These are phyloP conservation scores for Trichothecium sympodiale DNA, from an alignment of 2,329 filamentous ascomycete species.

Conservation along the genomic window DNA sequence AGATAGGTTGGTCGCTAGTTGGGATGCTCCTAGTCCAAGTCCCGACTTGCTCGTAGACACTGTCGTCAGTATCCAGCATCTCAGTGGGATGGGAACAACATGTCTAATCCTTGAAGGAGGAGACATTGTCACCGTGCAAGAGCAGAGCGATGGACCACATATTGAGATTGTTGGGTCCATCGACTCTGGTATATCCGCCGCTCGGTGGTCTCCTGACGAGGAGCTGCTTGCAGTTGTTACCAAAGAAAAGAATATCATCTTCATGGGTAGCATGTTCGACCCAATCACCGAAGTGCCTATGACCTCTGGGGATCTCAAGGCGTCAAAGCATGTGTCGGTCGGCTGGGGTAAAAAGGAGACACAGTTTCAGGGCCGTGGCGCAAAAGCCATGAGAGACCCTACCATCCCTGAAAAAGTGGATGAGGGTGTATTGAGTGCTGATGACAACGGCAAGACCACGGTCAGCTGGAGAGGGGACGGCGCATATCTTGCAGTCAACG, in stretches of 20 bases:
- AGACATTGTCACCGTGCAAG: constrained; percentile 77
- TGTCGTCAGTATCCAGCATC: constrained; percentile 72
- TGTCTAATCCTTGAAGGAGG: constrained; percentile 82
- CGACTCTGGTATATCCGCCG: constrained; percentile 80
- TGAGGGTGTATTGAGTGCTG: constrained; percentile 60
- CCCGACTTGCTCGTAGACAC: constrained; percentile 66
- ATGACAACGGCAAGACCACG: constrained; percentile 60
- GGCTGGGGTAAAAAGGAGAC: constrained; percentile 98
- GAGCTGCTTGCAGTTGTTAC: constrained; percentile 81
- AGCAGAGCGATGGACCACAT: constrained; percentile 54
- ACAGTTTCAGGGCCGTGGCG: constrained; percentile 88
- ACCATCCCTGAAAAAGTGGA: constrained; percentile 91
- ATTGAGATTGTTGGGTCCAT: constrained; percentile 95
- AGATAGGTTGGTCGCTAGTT: constrained; percentile 54
- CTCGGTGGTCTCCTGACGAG: constrained; percentile 90
- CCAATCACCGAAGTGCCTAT: constrained; percentile 66
- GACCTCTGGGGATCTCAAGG: constrained; percentile 64
- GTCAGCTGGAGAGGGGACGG: constrained; percentile 96
- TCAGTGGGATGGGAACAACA: constrained; percentile 65
- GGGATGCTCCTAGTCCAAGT: constrained; percentile 76
- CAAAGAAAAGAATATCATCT: constrained; percentile 64
- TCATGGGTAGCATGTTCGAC: constrained; percentile 91
- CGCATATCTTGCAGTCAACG: constrained; percentile 79
- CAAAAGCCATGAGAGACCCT: constrained; percentile 77
- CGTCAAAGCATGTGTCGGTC: constrained; percentile 90